Base-by-base conservation (phyloP, 2,329 filamentous ascomycete species). In the Epicoccum nigrum region DNA sequence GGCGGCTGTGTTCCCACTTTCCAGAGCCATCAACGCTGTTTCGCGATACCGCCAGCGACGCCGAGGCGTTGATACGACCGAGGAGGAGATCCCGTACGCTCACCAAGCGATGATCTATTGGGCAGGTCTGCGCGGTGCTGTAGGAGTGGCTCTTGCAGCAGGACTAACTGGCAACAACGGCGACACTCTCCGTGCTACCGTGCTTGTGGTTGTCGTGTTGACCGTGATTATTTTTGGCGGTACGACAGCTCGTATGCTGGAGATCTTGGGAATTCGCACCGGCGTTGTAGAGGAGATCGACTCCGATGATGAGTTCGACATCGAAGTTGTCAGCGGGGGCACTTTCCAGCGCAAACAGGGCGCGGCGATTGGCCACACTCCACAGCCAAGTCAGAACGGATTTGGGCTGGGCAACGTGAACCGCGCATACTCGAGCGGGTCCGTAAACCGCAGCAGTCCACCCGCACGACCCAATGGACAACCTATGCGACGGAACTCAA, bases 101-200 rank as follows among this genome's bases (percentile, higher is more conserved):
- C 96, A 97, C 74, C 94, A 97, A 74, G 92, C 89, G n/a, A 97
- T 99, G 94, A 84, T 99, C n/a, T 99, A 96, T 77, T 99, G 94
- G 94, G 94, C 94, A 13, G 94, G 94, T 20, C 81, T 99, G 23
- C 90, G 94, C 56, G 94, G 94, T 64, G 94, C 94, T 38, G 94
- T 99, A 63, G 94, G 94, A 50, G 94, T 99, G 28, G 94, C 94
- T 1, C 81, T 99, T 38, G 94, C 94, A 25, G 93, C 93, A 17
- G 88, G 95, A 20, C 82, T 99, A 38, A 87, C 85, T 0, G 94
- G 92, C 37, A 85, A 86, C 45, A 94, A 96, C 68, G 86, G 86
- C 1, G 88, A 87, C 51, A 90, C 91, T 0, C 81, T 99, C 28
- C 88, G 92, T 63, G 94, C 94, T 6, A 99, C 94, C 0, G 93